These are phyloP conservation scores for Monosporascus sp. DNA, from an alignment of 2,329 filamentous ascomycete species.

Conservation along the genomic window DNA sequence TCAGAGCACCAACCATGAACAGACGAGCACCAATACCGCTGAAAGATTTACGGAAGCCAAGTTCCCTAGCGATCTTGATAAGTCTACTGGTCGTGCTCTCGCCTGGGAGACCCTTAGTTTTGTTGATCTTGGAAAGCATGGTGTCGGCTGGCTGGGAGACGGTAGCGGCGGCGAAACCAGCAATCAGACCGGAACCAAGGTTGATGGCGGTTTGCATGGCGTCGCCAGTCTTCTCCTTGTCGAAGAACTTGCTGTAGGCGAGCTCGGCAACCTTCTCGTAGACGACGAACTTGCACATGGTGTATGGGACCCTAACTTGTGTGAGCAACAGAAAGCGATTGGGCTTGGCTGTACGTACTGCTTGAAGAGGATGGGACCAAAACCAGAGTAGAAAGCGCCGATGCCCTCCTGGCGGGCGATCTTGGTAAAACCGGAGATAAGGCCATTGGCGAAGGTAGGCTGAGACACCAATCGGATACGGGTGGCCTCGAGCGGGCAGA, in stretches of 20 bases:
- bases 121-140: slow-evolving; percentile 80
- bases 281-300: slow-evolving; percentile 77
- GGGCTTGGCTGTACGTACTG: slow-evolving; percentile 40
- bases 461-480: slow-evolving; percentile 73
- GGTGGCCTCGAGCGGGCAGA: slow-evolving; percentile 72
- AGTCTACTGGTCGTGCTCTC: slow-evolving; percentile 66
- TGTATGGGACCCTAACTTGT: slow-evolving; percentile 62
- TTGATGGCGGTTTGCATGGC: slow-evolving; percentile 64
- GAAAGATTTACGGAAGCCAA: slow-evolving; percentile 58
- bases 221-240: slow-evolving; percentile 48
- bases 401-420: slow-evolving; percentile 64
- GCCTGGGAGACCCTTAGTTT: slow-evolving; percentile 67
- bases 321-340: neutral
- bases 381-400: slow-evolving; percentile 70
- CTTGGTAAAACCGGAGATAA: slow-evolving; percentile 63
- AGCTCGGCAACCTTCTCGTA: slow-evolving; percentile 70
- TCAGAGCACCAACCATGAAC: slow-evolving; percentile 66
- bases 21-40: slow-evolving; percentile 68
- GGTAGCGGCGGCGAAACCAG: slow-evolving; percentile 70
- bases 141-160: slow-evolving; percentile 75
- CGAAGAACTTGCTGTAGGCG: slow-evolving; percentile 57
- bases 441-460: slow-evolving; percentile 63
- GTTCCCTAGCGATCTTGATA: slow-evolving; percentile 70
- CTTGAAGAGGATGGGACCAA: slow-evolving; percentile 68
- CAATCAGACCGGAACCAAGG: slow-evolving; percentile 67